A percentile compares a stretch with the other conserved stretches of the same genome.
Conservation (phyloP, 805 yeast species). For the Clavispora fructus region DNA sequence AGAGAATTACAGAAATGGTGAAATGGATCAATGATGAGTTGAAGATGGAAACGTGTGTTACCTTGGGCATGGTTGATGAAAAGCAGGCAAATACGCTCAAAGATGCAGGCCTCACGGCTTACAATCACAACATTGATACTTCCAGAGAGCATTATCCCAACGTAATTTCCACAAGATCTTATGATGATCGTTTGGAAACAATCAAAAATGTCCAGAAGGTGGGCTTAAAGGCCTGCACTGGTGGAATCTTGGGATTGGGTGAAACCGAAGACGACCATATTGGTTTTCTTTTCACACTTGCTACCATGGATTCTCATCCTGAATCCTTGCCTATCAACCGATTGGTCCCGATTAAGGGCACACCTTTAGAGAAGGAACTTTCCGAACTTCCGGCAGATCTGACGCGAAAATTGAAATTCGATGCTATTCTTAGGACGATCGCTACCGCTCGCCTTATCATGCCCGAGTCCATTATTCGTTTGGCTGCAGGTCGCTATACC, state of each 20-base stretch:
- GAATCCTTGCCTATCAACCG: slow-evolving; percentile 79
- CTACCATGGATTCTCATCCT: slow-evolving; percentile 69
- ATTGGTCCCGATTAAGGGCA: slow-evolving; percentile 73
- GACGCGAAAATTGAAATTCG: slow-evolving; percentile 46
- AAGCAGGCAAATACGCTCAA: slow-evolving; percentile 58
- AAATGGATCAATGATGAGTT: slow-evolving; percentile 50
- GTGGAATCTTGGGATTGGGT: slow-evolving; percentile 77
- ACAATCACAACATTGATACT: slow-evolving; percentile 77
- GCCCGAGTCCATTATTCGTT: slow-evolving; percentile 66
- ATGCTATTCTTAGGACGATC: slow-evolving; percentile 60
- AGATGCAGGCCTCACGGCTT: slow-evolving; percentile 74
- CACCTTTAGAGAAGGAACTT: slow-evolving; percentile 62
- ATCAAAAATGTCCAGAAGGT: slow-evolving; percentile 58
- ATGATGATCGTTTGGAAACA: slow-evolving; percentile 67
- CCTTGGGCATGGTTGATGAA: slow-evolving; percentile 69
- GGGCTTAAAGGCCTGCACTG: slow-evolving; percentile 68
- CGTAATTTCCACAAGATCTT: slow-evolving; percentile 65
- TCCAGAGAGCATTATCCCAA: slow-evolving; percentile 71
- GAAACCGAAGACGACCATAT: slow-evolving; percentile 69
- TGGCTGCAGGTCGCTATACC: slow-evolving; percentile 79
- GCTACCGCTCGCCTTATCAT: slow-evolving; percentile 72
- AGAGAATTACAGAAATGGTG: slow-evolving; percentile 62
- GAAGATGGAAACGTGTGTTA: slow-evolving; percentile 75
- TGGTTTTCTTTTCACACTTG: slow-evolving; percentile 55
- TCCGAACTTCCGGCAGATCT: slow-evolving; percentile 27